Percentiles rank a stretch among this genome's conserved stretches.
Conservation (phyloP, 306 rosid genomes). For the Crotalaria pallida region DNA sequence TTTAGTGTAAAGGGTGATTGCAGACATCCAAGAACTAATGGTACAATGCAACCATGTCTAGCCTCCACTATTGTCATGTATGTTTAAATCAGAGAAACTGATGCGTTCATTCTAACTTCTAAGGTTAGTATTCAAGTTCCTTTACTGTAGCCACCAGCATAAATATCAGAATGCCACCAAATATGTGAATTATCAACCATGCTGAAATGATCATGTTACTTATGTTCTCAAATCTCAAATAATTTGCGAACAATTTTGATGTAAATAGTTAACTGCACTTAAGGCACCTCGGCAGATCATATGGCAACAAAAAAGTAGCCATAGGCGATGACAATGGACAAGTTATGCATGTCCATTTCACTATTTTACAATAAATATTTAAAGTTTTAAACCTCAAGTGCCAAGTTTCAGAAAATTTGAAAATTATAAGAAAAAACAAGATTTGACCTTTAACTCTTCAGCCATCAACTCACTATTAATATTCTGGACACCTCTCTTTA, state of each 20-base stretch:
- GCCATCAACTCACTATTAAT: constrained; percentile 79
- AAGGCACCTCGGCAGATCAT: background rate
- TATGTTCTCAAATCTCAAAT: background rate
- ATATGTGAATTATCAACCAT: background rate
- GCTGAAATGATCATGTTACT: background rate
- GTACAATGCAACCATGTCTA: background rate
- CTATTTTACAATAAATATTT: constrained; percentile 4
- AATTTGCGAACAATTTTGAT: background rate
- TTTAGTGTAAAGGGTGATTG: background rate
- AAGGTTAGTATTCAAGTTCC: background rate
- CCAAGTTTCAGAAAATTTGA: constrained; percentile 1
- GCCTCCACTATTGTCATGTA: background rate
- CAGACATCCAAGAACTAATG: background rate
- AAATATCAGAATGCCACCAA: background rate
- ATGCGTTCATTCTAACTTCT: background rate
- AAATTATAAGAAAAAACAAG: background rate
- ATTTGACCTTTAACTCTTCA: constrained; percentile 72
- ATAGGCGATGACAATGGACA: background rate
- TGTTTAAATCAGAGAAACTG: background rate
- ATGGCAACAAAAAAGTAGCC: constrained; percentile 5
- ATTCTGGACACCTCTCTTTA: constrained; percentile 90
- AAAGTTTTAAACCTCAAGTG: constrained; percentile 8
- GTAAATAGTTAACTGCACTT: background rate
- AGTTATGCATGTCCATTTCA: background rate
- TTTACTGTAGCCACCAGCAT: background rate